Evolutionary conservation across 768 basidiomycete species (phyloP).

Genomic region (Sarcomyxa edulis): DNA sequence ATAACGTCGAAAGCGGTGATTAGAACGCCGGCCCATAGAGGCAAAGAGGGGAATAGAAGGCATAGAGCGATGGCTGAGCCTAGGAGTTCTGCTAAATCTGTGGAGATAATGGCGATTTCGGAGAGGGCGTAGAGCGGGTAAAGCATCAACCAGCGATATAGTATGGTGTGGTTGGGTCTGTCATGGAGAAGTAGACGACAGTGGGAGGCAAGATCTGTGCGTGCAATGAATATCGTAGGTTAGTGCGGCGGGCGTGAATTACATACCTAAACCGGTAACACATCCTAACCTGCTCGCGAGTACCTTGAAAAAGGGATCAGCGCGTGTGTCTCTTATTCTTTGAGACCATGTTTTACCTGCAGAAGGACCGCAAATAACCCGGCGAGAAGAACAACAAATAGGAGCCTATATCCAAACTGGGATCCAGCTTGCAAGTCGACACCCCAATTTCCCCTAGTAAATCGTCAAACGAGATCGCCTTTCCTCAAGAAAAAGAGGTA

Average conservation of each 20-base stretch:
- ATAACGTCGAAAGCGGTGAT: conserved; percentile 67
- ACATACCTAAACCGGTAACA: conserved; percentile 72
- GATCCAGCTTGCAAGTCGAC: conserved; percentile 88
- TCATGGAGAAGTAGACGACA: conserved; percentile 62
- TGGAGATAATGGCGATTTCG: conserved; percentile 71
- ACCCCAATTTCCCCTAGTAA: conserved; percentile 75
- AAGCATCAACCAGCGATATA: conserved; percentile 54
- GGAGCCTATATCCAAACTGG: conserved; percentile 75
- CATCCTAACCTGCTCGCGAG: conserved; percentile 66
- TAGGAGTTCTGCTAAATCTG: conserved; percentile 77
- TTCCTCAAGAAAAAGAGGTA: neutral
- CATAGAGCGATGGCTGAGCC: conserved; percentile 79
- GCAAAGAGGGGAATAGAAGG: conserved; percentile 63
- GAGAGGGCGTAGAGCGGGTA: conserved; percentile 63
- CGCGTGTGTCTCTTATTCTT: neutral
- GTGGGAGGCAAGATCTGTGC: conserved; percentile 50
- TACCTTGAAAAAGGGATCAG: conserved; percentile 4
- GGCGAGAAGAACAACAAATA: conserved; percentile 81
- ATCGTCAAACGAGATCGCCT: neutral
- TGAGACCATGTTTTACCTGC: conserved; percentile 43
- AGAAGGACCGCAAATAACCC: conserved; percentile 80
- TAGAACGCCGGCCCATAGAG: conserved; percentile 68
- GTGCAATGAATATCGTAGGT: neutral
- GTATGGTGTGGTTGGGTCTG: conserved; percentile 49
- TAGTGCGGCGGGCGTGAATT: neutral